phyloP scores from a whole-genome alignment of 1,284 basidiomycete genomes.

The Ceratobasidium sp. region DNA sequence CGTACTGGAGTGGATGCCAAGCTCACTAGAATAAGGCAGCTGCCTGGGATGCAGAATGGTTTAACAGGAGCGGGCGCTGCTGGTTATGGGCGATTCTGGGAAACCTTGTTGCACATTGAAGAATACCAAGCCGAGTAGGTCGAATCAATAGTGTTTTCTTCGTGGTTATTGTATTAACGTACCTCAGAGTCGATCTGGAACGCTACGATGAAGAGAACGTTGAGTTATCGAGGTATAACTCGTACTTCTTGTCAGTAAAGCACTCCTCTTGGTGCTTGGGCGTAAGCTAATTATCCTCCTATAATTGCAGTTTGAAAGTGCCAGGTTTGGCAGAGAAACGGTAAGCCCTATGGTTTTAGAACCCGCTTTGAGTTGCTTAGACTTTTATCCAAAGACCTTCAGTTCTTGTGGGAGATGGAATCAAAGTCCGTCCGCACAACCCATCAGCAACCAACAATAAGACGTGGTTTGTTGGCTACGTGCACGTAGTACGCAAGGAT shows the following conservation, averaged over 20 bases:
- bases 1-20: constrained; percentile 17
- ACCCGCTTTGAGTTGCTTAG: constrained; percentile 65
- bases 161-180: constrained; percentile 3
- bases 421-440: constrained; percentile 56
- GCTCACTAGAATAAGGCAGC: constrained; percentile 17
- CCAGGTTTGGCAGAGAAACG: constrained; percentile 68
- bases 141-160: neutral
- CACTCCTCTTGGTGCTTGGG: neutral
- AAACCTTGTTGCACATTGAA: constrained; percentile 63
- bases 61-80: constrained; percentile 42
- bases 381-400: constrained; percentile 54
- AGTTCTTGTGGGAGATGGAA: constrained; percentile 44
- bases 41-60: constrained; percentile 43
- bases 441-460: constrained; percentile 49
- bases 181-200: constrained; percentile 55
- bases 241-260: constrained; percentile 57
- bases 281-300: neutral
- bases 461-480: constrained; percentile 64
- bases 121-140: constrained; percentile 65
- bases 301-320: constrained; percentile 57
- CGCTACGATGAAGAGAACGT: constrained; percentile 61
- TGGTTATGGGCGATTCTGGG: constrained; percentile 58
- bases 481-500: constrained; percentile 58
- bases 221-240: constrained; percentile 49
- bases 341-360: constrained; percentile 41